Evolutionary conservation across 768 basidiomycete genomes (phyloP).

Genomic region (Boletus sp.): DNA sequence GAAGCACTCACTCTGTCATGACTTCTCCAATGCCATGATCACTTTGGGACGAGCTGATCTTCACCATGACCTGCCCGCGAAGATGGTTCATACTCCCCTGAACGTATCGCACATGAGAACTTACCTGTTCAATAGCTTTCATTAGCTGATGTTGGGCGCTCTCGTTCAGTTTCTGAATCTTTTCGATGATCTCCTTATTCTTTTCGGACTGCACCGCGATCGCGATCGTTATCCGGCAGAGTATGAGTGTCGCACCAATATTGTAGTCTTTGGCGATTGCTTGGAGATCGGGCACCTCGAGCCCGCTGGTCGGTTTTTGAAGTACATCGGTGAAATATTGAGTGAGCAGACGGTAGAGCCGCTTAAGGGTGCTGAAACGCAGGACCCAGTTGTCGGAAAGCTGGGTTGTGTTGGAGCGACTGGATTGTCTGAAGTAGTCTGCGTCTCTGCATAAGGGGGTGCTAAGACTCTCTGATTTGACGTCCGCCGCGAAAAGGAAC

Average conservation of each 20-base stretch:
- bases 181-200: slow-evolving; percentile 86
- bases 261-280: slow-evolving; percentile 78
- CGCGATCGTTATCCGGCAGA: slow-evolving; percentile 81
- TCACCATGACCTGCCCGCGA: slow-evolving; percentile 65
- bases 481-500: slow-evolving; percentile 25
- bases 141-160: slow-evolving; percentile 85
- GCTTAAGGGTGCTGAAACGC: slow-evolving; percentile 79
- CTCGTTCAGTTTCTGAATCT: slow-evolving; percentile 83
- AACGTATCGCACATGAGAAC: slow-evolving; percentile 19
- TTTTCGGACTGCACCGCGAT: slow-evolving; percentile 87
- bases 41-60: slow-evolving; percentile 54
- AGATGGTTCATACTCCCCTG: not conserved
- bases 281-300: slow-evolving; percentile 88
- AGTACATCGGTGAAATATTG: slow-evolving; percentile 86
- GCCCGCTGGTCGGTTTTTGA: slow-evolving; percentile 69
- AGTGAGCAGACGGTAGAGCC: slow-evolving; percentile 83
- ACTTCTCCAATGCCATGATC: slow-evolving; percentile 51
- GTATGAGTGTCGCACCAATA: slow-evolving; percentile 59
- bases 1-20: slow-evolving; percentile 74
- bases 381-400: slow-evolving; percentile 87
- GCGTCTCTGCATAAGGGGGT: slow-evolving; percentile 53
- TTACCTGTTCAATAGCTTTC: slow-evolving; percentile 90
- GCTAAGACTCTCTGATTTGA: slow-evolving; percentile 8
- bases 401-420: slow-evolving; percentile 55
- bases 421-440: slow-evolving; percentile 70